Base-by-base conservation (phyloP, 495 filamentous ascomycete genomes). In the Xylaria castorea region DNA sequence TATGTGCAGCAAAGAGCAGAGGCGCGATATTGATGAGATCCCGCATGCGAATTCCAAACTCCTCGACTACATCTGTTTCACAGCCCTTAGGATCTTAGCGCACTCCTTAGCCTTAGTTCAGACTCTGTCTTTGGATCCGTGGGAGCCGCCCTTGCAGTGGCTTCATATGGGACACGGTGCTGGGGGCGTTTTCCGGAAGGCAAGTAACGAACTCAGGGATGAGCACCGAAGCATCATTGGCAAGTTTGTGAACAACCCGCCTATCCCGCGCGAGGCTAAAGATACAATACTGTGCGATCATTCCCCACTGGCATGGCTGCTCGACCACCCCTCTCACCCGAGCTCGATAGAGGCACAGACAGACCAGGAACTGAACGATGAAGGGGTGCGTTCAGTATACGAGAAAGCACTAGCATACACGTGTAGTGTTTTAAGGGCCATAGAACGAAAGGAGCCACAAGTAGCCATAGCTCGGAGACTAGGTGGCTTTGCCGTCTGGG, bases 121-220 rank as follows among this genome's bases (percentile, higher is more conserved):
- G 70, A 79, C 79, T 20, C 36, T 79, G 44, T 38, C 69, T 46
- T 62, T 76, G 14, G 77, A 79, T 55, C 77, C 79, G 3, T 81
- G 79, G 79, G 77, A 81, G 46, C 77, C 79, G 22, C 79, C 79
- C 27, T 40, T 77, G n/a, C 76, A 79, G 60, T 81, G 79, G 79
- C 62, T 79, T 14, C 68, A 79, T 34, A 76, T 83, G 74, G 80
- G 79, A 1, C 72, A 73, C 3, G 81, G 80, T 5, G 71, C 76
- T 25, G 75, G 73, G 0, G 55, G 74, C 36, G 71, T 83, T 32
- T 75, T 81, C 44, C 65, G 34, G 0, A 76, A 71, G 53, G 78
- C 77, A 9, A 71, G 70, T 18, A 34, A 73, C 7, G 50, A 72
- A 44, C 66, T 81, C n/a, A 32, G 71, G 16, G 12, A 67, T 30